phyloP scores from a whole-genome alignment of 2,329 filamentous ascomycete genomes.

The Colletotrichum sp. region DNA sequence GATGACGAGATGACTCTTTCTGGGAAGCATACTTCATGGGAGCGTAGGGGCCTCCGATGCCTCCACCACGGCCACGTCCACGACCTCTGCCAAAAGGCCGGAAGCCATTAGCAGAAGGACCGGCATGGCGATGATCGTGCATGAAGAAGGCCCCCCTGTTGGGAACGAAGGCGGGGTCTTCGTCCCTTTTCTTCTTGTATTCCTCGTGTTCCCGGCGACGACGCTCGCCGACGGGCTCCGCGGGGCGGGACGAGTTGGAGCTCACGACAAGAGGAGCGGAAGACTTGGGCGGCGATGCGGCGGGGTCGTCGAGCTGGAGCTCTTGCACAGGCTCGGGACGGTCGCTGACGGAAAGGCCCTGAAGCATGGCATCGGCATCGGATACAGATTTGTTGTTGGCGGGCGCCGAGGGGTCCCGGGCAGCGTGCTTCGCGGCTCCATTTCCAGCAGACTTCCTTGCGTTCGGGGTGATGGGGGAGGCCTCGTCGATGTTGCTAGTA shows the following conservation, averaged over 20 bases:
- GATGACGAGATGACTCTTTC: constrained; percentile 3
- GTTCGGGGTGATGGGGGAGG: constrained; percentile 54
- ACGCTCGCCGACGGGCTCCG: constrained; percentile 69
- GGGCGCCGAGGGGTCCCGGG: constrained; percentile 37
- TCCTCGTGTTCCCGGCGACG: constrained; percentile 88
- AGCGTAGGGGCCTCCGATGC: constrained; percentile 60
- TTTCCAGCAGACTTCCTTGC: constrained; percentile 43
- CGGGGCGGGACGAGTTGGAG: constrained; percentile 53
- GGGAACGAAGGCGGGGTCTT: constrained; percentile 91
- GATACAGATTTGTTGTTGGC: constrained; percentile 41
- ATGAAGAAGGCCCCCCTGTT: constrained; percentile 96
- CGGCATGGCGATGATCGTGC: constrained; percentile 87
- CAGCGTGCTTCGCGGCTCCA: constrained; percentile 41
- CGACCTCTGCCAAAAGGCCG: constrained; percentile 72
- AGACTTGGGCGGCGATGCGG: constrained; percentile 43
- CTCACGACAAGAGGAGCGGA: constrained; percentile 60
- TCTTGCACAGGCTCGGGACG: constrained; percentile 45
- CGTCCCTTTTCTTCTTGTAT: constrained; percentile 85
- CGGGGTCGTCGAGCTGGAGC: constrained; percentile 52
- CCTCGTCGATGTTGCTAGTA: constrained; percentile 65
- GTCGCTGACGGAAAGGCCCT: constrained; percentile 54
- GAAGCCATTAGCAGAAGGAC: constrained; percentile 79
- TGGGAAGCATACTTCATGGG: constrained; percentile 66
- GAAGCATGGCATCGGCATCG: constrained; percentile 66
- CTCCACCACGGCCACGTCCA: constrained; percentile 63